Base-by-base conservation (phyloP, 306 rosid species). In the Sicyos baderoa region DNA sequence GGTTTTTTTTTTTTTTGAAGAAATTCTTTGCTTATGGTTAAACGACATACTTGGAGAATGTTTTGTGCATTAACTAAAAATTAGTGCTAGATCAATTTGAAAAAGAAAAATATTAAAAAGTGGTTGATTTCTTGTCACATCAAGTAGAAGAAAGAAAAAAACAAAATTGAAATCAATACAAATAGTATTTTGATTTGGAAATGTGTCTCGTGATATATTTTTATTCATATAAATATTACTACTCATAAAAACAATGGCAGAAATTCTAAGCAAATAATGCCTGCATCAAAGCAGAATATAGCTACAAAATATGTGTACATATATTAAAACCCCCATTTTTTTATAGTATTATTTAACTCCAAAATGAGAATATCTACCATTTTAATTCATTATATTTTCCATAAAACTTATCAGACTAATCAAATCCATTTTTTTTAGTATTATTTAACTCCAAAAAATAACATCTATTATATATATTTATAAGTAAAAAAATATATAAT, bases 151-250 rank as follows among this genome's bases (percentile, higher is more conserved):
- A 88, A 63, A 14, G 25, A 40, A 62, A n/a, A 77, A 60, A 47
- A 54, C 49, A 50, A 69, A 45, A 2, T 47, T 67, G 18, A 83
- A 75, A 76, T 78, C 57, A 77, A 79, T 66, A 45, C 29, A n/a
- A 69, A 84, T 48, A 81, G 89, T 82, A 65, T 58, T 68, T 61
- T 76, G 70, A 58, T 84, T 88, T 86, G 35, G 88, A 88, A 88
- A 80, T 73, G 75, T 50, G 73, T 84, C 91, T 86, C 91, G 95
- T 88, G 95, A 88, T 84, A 68, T 21, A 29, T 70, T 69, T 77
- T 71, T 67, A 73, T 47, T 45, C 9, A 66, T 45, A 64, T 64
- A 47, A 10, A 13, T 47, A 66, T 66, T 15, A 64, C 37, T 42
- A 66, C 23, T 67, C 56, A 48, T 67, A 22, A 14, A 65, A 65